Evolutionary conservation across 2,329 filamentous ascomycete genomes (phyloP).

Genomic region (Botrytis squamosa): DNA sequence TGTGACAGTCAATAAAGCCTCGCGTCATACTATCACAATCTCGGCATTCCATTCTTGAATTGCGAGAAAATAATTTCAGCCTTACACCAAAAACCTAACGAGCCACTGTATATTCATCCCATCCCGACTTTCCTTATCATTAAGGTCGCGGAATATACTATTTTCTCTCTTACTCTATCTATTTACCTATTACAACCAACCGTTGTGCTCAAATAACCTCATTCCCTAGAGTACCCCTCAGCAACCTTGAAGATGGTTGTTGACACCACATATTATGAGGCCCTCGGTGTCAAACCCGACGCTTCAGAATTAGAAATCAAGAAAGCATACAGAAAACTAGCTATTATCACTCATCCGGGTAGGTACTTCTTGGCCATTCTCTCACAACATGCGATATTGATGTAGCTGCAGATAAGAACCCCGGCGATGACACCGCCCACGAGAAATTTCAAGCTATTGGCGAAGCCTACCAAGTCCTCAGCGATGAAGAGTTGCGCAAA

Average conservation of each 20-base stretch:
- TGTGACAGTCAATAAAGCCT: conserved; percentile 13
- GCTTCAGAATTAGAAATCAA: conserved; percentile 93
- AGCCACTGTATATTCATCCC: neutral
- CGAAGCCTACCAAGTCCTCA: conserved; percentile 76
- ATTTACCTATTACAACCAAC: neutral
- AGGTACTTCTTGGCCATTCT: conserved; percentile 12
- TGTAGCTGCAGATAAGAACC: conserved; percentile 78
- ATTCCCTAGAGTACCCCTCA: neutral
- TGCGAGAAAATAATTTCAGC: conserved; percentile 14
- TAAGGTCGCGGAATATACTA: neutral
- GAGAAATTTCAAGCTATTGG: conserved; percentile 89
- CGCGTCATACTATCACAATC: conserved; percentile 21
- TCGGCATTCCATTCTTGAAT: conserved; percentile 14
- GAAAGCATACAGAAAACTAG: conserved; percentile 92
- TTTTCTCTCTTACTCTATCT: neutral
- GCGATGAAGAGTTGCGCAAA: conserved; percentile 79
- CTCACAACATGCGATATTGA: conserved; percentile 8
- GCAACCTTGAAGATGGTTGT: conserved; percentile 34
- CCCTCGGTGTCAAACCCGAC: conserved; percentile 77
- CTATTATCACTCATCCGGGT: conserved; percentile 76
- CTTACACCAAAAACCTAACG: neutral
- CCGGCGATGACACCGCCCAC: conserved; percentile 89
- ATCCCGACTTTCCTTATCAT: neutral
- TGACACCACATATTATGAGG: conserved; percentile 54
- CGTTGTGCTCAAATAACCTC: neutral